Evolutionary conservation across 2,329 filamentous ascomycete genomes (phyloP).

Genomic region (Metarhizium humberi): DNA sequence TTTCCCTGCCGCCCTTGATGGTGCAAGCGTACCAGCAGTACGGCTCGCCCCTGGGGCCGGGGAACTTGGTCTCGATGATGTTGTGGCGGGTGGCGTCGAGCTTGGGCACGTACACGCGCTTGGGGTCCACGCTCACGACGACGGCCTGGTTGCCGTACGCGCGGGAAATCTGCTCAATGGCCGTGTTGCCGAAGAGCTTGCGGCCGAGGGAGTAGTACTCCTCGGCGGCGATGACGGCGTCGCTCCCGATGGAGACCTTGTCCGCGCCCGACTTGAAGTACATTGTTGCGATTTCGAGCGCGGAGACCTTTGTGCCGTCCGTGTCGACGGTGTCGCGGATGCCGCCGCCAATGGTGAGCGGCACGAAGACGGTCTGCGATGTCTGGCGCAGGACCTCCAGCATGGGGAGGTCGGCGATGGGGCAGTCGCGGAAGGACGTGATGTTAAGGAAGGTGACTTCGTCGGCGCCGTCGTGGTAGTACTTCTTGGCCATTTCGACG

Average conservation of each 20-base stretch:
- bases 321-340: slow-evolving; percentile 89
- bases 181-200: slow-evolving; percentile 68
- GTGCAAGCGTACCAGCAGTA: slow-evolving; percentile 98
- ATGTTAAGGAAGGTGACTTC: slow-evolving; percentile 98
- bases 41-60: slow-evolving; percentile 66
- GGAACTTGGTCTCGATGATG: slow-evolving; percentile 59
- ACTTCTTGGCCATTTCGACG: slow-evolving; percentile 84
- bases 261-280: slow-evolving; percentile 97
- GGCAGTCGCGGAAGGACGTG: slow-evolving; percentile 93
- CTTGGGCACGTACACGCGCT: slow-evolving; percentile 75
- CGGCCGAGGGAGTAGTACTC: slow-evolving; percentile 69
- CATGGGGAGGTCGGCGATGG: slow-evolving; percentile 88
- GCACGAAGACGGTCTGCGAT: slow-evolving; percentile 89
- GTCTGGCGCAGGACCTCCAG: slow-evolving; percentile 82
- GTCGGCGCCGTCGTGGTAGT: slow-evolving; percentile 95
- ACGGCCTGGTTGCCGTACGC: slow-evolving; percentile 97
- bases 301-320: slow-evolving; percentile 77
- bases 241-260: slow-evolving; percentile 94
- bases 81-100: slow-evolving; percentile 61
- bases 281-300: slow-evolving; percentile 86
- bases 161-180: slow-evolving; percentile 88
- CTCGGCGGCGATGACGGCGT: slow-evolving; percentile 87
- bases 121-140: slow-evolving; percentile 90
- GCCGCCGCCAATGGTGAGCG: slow-evolving; percentile 88
- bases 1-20: slow-evolving; percentile 89